phyloP scores from a whole-genome alignment of 108 stramenopile species.

The Phaeodactylum tricornutum region DNA sequence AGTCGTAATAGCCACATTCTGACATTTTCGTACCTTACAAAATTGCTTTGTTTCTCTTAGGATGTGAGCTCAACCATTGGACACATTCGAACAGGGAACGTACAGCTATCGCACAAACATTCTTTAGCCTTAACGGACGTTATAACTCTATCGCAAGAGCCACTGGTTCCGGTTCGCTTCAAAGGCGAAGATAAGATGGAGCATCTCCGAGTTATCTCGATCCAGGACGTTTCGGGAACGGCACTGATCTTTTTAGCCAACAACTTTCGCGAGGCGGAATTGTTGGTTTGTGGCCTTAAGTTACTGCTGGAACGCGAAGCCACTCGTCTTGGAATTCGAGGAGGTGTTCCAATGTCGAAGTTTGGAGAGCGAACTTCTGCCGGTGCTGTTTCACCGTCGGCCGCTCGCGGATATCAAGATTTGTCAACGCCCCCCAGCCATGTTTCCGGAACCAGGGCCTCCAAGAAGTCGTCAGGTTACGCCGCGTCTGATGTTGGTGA shows the following conservation, averaged over 20 bases:
- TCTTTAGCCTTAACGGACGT: slow-evolving; percentile 72
- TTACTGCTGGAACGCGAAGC: slow-evolving; percentile 70
- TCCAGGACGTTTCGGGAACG: slow-evolving; percentile 47
- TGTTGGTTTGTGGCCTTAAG: slow-evolving; percentile 64
- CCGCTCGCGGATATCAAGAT: slow-evolving; percentile 21
- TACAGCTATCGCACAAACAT: slow-evolving; percentile 63
- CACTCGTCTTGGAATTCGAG: slow-evolving; percentile 54
- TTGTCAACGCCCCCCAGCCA: not conserved
- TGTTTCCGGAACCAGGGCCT: not conserved
- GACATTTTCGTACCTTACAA: no score
- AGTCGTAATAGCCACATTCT: no score
- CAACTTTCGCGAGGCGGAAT: slow-evolving; percentile 51
- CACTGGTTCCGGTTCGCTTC: slow-evolving; percentile 23
- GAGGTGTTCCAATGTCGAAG: slow-evolving; percentile 36
- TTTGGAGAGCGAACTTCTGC: slow-evolving; percentile 17
- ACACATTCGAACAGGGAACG: slow-evolving; percentile 28
- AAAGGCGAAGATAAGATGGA: slow-evolving; percentile 51
- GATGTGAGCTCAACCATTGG: slow-evolving; percentile 14
- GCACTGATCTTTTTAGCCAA: slow-evolving; percentile 62
- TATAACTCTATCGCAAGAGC: slow-evolving; percentile 44
- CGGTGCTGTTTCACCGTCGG: slow-evolving; percentile 26
- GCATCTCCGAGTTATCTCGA: slow-evolving; percentile 50
- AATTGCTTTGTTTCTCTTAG: no score
- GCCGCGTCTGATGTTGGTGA: not conserved
- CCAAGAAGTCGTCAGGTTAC: not conserved